Base-by-base conservation (phyloP, 805 yeast genomes). In the Suhomyces pyralidae region DNA sequence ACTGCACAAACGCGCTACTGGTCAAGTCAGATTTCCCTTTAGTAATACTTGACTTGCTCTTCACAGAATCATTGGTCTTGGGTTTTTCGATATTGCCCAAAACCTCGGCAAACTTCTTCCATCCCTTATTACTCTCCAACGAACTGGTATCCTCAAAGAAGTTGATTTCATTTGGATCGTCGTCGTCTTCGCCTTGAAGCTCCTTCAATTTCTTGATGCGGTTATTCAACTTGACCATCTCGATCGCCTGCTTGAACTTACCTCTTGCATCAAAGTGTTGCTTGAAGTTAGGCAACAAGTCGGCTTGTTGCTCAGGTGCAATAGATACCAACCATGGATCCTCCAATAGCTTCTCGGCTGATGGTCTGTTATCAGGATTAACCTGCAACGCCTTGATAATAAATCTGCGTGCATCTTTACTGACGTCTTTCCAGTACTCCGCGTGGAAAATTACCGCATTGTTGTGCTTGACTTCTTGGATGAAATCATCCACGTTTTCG, bases 361-460 rank as follows among this genome's bases (percentile, higher is more conserved):
- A 84, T 2, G 90, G 86, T 60, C 97, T 78, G 48, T 79, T 71
- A 2, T 71, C 73, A 5, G 92, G 92, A 61, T 88, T 81, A 40
- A 83, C 78, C 53, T 84, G 85, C 49, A 93, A 76, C 51, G 91
- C 85, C 61, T 81, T 77, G 53, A 83, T 71, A 51, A 93, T 89
- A 60, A 93, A 90, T 34, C 82, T 74, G 58, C 90, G 85, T 6
- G 98, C 98, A 46, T 85, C 91, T 44, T 78, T 78, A 12, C 94
- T 85, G 19, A 94, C 86, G 51, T 82, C 80, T 53, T 78, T 78
- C 98, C 98, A 94, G 74, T 91, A 90, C 56, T 84, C 88, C 26
- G 83, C 82, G 66, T 91, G 96, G 75, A 93, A 93, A 3, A 83
- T 79, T n/a, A 93, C 91, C 5, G 90, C 89, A 55, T 84, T 84